Conservation (phyloP, 495 filamentous ascomycete species). For the Neurospora sp. region DNA sequence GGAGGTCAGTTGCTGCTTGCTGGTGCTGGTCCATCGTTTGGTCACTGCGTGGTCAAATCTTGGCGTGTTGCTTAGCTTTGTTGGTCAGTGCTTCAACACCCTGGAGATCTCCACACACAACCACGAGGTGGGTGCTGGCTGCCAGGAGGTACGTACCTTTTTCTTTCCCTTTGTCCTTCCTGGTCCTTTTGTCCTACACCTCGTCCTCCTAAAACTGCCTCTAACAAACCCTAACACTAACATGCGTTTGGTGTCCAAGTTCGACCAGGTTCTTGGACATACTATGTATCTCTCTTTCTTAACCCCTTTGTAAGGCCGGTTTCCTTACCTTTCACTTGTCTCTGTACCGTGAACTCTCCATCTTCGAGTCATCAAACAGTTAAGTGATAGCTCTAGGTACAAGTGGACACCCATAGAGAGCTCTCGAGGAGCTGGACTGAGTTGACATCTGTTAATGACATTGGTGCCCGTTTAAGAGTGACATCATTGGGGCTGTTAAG, state of each 20-base stretch:
- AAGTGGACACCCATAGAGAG: not conserved
- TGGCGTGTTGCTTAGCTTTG: not conserved
- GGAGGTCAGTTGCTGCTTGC: constrained; percentile 13
- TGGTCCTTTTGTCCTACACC: not conserved
- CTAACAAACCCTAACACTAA: not conserved
- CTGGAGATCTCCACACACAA: not conserved
- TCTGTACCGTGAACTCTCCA: not conserved
- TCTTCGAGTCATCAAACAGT: not conserved
- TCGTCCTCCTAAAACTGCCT: not conserved
- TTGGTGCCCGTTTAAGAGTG: not conserved
- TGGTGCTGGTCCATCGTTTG: constrained; percentile 5
- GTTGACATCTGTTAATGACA: not conserved
- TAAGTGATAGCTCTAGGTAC: not conserved
- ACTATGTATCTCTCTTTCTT: not conserved
- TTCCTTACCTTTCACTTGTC: not conserved
- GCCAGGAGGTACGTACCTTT: not conserved
- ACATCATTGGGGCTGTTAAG: not conserved
- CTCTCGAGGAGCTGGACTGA: not conserved
- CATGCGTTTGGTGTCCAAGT: not conserved
- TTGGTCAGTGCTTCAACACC: not conserved
- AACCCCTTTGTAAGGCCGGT: not conserved
- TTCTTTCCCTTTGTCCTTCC: not conserved
- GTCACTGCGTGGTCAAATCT: not conserved
- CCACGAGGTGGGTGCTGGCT: not conserved
- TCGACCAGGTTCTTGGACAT: not conserved